Evolutionary conservation across 345 rosid genomes (phyloP), one percentile per base, ranked within the genome.

Genomic region (Populus nigra): DNA sequence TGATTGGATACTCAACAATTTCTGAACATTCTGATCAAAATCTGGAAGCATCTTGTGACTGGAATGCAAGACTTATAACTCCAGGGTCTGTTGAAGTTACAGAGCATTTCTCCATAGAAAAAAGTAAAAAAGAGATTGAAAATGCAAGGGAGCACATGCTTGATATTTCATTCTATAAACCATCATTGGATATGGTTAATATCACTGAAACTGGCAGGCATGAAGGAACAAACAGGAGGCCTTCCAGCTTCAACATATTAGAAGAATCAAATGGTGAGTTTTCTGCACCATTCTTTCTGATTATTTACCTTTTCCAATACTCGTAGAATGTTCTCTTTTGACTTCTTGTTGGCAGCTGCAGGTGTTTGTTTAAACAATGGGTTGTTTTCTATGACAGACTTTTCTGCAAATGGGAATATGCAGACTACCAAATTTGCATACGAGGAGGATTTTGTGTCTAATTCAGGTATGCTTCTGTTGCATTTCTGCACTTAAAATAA

Each of bases 241-340:
- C 80, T 62, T 74, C 77, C 5, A 13, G 47, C 31, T 17, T 57
- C 25, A 50, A 27, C 15, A 20, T 31, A 68, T 78, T 77, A 23
- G 66, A 53, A 69, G 82, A 78, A 74, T 57, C 78, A 77, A 84
- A 75, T 70, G 86, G 86, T 83, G 76, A 79, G 68, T 73, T 35
- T 72, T 63, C 25, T 12, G 41, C 12, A 5, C 9, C 23, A 41
- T 31, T 66, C 16, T 39, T 65, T 3, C 62, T 7, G 71, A 47
- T 69, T n/a, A 17, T 15, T 72, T 72, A 49, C 65, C 70, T 41
- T 16, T 17, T 36, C 27, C 45, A 41, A 25, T 36, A 27, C 65
- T 36, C 65, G 23, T 43, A 65, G 38, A 67, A 50, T 59, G 25
- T 27, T 76, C 59, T 71, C 20, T 72, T 12, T 67, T 83, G 73